Percentiles rank a stretch among this genome's conserved stretches.
phyloP scores from a whole-genome alignment of 345 rosid genomes.

The Gynandropsis gynandra region DNA sequence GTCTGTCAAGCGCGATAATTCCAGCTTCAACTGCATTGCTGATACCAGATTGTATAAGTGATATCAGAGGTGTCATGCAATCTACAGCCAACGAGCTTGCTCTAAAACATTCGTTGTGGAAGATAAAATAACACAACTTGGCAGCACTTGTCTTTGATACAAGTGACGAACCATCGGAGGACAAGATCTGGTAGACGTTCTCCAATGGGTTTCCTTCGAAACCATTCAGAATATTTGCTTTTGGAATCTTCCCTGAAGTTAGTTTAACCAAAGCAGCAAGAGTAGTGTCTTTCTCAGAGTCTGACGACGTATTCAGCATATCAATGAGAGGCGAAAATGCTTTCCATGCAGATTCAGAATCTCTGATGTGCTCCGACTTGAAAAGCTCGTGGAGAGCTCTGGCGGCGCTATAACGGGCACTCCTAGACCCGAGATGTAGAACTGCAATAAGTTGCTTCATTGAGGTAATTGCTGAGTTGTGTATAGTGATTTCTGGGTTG shows the following conservation, averaged over 20 bases:
- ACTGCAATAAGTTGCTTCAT: constrained; percentile 68
- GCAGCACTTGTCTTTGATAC: constrained; percentile 68
- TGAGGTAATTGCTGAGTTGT: constrained; percentile 55
- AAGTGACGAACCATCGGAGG: constrained; percentile 47
- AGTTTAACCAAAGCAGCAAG: constrained; percentile 61
- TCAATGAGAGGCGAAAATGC: constrained; percentile 63
- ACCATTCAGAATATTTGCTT: constrained; percentile 38
- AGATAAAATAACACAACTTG: constrained; percentile 51
- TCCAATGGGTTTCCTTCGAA: constrained; percentile 61
- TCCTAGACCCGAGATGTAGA: constrained; percentile 54
- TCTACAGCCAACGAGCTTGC: constrained; percentile 43
- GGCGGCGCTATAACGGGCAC: constrained; percentile 65
- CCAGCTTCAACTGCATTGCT: constrained; percentile 50
- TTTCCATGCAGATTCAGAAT: constrained; percentile 63
- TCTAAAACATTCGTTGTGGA: constrained; percentile 40
- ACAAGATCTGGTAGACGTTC: constrained; percentile 48
- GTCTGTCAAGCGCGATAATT: constrained; percentile 61
- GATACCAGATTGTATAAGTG: constrained; percentile 47
- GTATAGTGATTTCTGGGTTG: constrained; percentile 48
- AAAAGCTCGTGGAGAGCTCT: constrained; percentile 71
- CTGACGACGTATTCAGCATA: constrained; percentile 63
- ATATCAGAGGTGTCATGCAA: constrained; percentile 59
- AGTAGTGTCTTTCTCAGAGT: constrained; percentile 63
- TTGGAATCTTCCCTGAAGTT: constrained; percentile 46
- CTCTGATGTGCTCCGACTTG: constrained; percentile 55